Evolutionary conservation across 345 rosid genomes (phyloP).

Genomic region (Rhodomyrtus tomentosa): DNA sequence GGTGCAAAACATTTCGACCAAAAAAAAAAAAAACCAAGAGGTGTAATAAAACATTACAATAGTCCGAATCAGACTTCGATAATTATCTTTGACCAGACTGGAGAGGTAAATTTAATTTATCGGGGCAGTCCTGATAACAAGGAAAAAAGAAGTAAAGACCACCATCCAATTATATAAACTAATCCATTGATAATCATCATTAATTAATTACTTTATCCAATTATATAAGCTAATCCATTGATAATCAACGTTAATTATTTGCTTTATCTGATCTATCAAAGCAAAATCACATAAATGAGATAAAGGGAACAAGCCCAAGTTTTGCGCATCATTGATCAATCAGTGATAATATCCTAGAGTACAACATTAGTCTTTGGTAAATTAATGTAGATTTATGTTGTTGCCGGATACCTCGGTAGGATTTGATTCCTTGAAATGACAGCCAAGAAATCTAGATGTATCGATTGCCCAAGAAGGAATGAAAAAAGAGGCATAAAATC

Average conservation of each 20-base stretch:
- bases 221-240: not conserved
- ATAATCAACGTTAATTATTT: not conserved
- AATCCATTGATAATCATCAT: too few species aligned
- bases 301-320: not conserved
- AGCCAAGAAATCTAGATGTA: not conserved
- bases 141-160: not conserved
- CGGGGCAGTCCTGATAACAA: not conserved
- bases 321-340: not conserved
- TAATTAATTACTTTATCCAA: too few species aligned
- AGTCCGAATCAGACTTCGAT: not conserved
- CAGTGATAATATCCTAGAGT: not conserved
- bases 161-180: not conserved
- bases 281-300: not conserved
- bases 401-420: not conserved
- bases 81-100: not conserved
- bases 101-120: not conserved
- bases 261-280: not conserved
- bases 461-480: not conserved
- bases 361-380: not conserved
- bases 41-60: not conserved
- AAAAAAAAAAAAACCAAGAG: too few species aligned
- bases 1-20: too few species aligned
- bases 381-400: not conserved
- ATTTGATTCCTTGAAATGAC: not conserved
- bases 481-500: not conserved